Evolutionary conservation across 2,329 filamentous ascomycete species (phyloP).

Genomic region (Diaporthe sp.): DNA sequence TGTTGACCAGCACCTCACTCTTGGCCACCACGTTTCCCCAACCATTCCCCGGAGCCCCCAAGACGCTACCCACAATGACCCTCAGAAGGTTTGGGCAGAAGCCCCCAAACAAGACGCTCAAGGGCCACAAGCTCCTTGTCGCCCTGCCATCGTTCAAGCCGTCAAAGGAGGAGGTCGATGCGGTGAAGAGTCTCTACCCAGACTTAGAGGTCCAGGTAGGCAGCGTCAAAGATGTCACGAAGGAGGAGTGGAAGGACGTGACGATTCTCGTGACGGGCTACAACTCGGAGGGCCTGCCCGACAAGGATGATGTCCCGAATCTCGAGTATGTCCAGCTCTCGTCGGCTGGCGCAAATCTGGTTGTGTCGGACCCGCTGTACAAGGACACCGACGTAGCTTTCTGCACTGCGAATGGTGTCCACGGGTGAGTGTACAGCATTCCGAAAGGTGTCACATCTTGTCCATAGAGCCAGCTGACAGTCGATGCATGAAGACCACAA

Average conservation of each 20-base stretch:
- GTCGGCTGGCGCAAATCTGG: slow-evolving; percentile 67
- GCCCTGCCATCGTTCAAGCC: slow-evolving; percentile 51
- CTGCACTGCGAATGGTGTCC: slow-evolving; percentile 70
- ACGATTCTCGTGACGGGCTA: slow-evolving; percentile 55
- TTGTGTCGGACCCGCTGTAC: slow-evolving; percentile 63
- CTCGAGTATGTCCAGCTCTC: slow-evolving; percentile 68
- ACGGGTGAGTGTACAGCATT: slow-evolving; percentile 58
- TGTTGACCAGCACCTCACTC: neutral
- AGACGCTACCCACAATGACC: slow-evolving; percentile 27
- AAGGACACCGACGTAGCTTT: slow-evolving; percentile 64
- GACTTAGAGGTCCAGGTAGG: slow-evolving; percentile 58
- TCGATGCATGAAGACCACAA: slow-evolving; percentile 59
- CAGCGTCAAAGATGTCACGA: slow-evolving; percentile 48
- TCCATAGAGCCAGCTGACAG: neutral
- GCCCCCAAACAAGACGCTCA: slow-evolving; percentile 55
- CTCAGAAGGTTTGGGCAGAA: slow-evolving; percentile 32
- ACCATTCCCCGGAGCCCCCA: neutral
- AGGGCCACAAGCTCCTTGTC: slow-evolving; percentile 64
- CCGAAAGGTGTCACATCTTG: neutral
- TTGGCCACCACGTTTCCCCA: neutral
- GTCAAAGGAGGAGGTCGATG: slow-evolving; percentile 52
- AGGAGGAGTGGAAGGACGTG: slow-evolving; percentile 61
- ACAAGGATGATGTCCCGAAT: slow-evolving; percentile 58
- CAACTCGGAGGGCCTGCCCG: slow-evolving; percentile 62
- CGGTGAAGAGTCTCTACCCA: slow-evolving; percentile 57